A percentile compares a stretch with the other conserved stretches of the same genome.
Evolutionary conservation across 345 rosid species (phyloP).

Genomic region (Corchorus capsularis): DNA sequence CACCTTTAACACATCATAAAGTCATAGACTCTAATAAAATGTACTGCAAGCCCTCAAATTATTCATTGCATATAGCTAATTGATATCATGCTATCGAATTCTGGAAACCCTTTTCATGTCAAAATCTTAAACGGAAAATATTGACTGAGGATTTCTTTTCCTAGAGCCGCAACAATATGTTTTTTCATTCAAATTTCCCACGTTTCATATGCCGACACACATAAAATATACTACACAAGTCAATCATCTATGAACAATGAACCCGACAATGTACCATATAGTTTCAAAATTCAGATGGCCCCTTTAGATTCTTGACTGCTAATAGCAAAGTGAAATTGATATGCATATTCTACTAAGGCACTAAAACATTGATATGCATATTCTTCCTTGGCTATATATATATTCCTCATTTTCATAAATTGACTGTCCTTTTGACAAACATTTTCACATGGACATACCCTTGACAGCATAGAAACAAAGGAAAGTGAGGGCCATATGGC

Average conservation of each 20-base stretch:
- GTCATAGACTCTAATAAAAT: no score
- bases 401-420: no score
- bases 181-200: background rate
- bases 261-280: background rate
- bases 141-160: background rate
- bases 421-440: background rate
- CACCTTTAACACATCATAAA: no score
- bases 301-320: background rate
- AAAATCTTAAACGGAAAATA: background rate
- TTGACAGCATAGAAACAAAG: conserved; percentile 19
- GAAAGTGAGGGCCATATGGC: no score
- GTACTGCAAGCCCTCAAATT: no score
- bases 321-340: background rate
- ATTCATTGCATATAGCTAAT: no score
- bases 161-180: background rate
- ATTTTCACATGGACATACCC: conserved; percentile 11
- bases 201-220: background rate
- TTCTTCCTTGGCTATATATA: background rate
- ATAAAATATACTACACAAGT: background rate
- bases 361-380: background rate
- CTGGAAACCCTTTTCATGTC: no score
- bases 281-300: background rate
- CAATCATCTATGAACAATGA: background rate
- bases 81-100: no score
- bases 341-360: background rate